Base-by-base conservation (phyloP, 768 basidiomycete species). In the Pleurotus citrinopileatus region DNA sequence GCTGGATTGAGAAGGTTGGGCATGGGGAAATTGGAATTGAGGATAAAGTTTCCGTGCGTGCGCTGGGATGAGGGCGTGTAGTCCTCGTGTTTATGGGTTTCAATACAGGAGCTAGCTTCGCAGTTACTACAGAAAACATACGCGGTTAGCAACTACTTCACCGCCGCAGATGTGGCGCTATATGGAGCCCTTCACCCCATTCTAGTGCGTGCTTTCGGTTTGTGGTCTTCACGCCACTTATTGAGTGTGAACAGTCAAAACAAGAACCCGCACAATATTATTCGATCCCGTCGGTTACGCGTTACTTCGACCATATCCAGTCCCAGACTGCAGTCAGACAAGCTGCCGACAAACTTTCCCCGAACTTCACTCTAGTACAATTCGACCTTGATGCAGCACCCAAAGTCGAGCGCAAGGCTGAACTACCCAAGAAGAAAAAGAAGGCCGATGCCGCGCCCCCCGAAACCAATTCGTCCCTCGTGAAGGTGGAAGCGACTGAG, bases 261-360 rank as follows among this genome's bases (percentile, higher is more conserved):
- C 73, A 89, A 15, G 79, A 83, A 61, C 76, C 89, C 3, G 60
- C 78, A n/a, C 82, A 89, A 65, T 88, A 91, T 73, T 87, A 91
- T 66, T 72, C 85, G 15, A 80, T 84, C 52, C 94, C 96, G 4
- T 80, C 91, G 19, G 68, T 98, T 34, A 90, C 90, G 37, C 90
- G 97, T 42, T 98, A 96, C 77, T 96, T 98, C 66, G 89, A 95
- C 70, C 93, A 98, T 70, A 81, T 99, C 55, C 96, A 98, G 72
- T 78, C 82, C 42, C 76, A 75, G 19, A 75, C 86, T 4, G 67
- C 79, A 13, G 83, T 97, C 36, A 77, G 82, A 22, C 72, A 75
- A 42, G 78, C 82, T 2, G 81, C 84, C 4, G 73, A 75, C 40
- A 64, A 76, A 0, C 58, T 77, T 23, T 69, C 77, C 1, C 76